These are phyloP conservation scores for Fusarium staphyleae DNA, from an alignment of 2,329 filamentous ascomycete genomes.

Conservation along the genomic window DNA sequence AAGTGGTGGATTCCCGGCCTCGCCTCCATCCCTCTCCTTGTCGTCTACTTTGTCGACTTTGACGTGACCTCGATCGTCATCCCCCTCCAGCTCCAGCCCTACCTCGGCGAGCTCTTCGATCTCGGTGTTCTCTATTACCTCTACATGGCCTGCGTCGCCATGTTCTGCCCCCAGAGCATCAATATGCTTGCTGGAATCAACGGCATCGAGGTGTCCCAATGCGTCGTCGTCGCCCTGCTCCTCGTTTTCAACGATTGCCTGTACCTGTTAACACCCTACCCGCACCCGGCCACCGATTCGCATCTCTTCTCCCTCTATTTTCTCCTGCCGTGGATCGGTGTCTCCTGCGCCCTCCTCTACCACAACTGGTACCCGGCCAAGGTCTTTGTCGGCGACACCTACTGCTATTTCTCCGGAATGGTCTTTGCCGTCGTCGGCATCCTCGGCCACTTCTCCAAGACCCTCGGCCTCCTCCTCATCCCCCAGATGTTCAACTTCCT, in stretches of 20 bases:
- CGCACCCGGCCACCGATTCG: constrained; percentile 92
- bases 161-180: constrained; percentile 98
- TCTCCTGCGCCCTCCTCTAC: constrained; percentile 82
- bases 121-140: constrained; percentile 86
- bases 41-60: constrained; percentile 98
- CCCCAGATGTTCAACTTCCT: constrained; percentile 97
- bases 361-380: constrained; percentile 97
- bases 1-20: constrained; percentile 98
- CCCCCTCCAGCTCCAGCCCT: constrained; percentile 82
- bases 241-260: constrained; percentile 86
- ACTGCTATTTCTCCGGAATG: constrained; percentile 99
- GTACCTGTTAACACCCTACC: constrained; percentile 84
- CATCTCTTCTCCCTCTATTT: constrained; percentile 97
- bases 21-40: constrained; percentile 89
- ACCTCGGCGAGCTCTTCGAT: constrained; percentile 84
- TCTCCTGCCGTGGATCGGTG: constrained; percentile 90
- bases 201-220: constrained; percentile 95
- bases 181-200: constrained; percentile 99
- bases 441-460: constrained; percentile 97
- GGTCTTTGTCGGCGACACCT: constrained; percentile 97
- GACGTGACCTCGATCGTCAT: constrained; percentile 95
- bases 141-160: constrained; percentile 96
- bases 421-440: constrained; percentile 98
- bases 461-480: constrained; percentile 85
- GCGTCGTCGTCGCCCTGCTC: constrained; percentile 84